These are phyloP conservation scores for Starmerella khaoyaiensis DNA, from an alignment of 805 yeast species.

Conservation along the genomic window DNA sequence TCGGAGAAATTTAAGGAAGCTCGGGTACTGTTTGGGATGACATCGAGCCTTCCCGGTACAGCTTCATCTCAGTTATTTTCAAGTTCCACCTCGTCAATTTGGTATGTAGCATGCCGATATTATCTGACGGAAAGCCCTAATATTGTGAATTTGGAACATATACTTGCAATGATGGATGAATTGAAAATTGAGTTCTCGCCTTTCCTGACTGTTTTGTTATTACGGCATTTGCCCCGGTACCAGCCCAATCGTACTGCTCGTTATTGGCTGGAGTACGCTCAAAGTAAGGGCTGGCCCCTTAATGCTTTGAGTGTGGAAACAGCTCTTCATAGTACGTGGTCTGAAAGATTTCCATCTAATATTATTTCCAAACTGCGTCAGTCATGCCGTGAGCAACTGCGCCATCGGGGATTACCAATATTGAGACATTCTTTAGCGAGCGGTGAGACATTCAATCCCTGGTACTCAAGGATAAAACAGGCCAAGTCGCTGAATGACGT, in stretches of 20 bases:
- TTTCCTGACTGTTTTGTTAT: constrained; percentile 11
- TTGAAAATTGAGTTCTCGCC: constrained; percentile 4
- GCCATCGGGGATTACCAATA: neutral
- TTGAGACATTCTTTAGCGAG: neutral
- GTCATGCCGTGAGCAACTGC: neutral
- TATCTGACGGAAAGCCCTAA: constrained; percentile 9
- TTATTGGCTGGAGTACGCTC: constrained; percentile 17
- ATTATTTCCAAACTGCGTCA: neutral
- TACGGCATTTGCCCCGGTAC: constrained; percentile 11
- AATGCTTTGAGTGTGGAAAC: constrained; percentile 1
- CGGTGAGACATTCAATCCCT: neutral
- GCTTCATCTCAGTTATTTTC: neutral
- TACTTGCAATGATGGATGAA: constrained; percentile 10
- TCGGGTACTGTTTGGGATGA: constrained; percentile 3
- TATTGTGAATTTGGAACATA: constrained; percentile 6
- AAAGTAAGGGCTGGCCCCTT: constrained; percentile 16
- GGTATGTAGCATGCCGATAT: constrained; percentile 13
- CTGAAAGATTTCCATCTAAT: neutral
- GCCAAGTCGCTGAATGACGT: neutral
- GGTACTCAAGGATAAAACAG: neutral
- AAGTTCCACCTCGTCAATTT: constrained; percentile 1
- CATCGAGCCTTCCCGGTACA: neutral
- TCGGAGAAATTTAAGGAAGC: constrained; percentile 9
- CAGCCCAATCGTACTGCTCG: constrained; percentile 9
- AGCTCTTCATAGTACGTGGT: neutral